Percentiles rank a stretch among this genome's conserved stretches.
Evolutionary conservation across 495 filamentous ascomycete genomes (phyloP).

Genomic region (Xylaria scruposa): DNA sequence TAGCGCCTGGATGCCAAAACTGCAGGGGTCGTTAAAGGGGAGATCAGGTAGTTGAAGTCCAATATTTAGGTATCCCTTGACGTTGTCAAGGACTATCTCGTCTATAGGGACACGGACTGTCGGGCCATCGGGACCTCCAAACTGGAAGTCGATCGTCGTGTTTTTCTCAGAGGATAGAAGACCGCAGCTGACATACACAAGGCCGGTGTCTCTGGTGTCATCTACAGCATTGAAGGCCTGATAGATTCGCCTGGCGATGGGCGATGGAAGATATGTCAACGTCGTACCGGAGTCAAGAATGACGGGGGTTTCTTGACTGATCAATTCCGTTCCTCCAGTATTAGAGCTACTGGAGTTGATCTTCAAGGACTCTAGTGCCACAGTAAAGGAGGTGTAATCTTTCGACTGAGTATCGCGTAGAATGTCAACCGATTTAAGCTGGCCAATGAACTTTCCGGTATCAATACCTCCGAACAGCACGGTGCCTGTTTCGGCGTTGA

Average conservation of each 20-base stretch:
- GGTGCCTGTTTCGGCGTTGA: conserved; percentile 69
- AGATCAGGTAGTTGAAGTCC: conserved; percentile 33
- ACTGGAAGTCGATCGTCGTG: conserved; percentile 68
- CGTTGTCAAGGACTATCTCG: conserved; percentile 75
- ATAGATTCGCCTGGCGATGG: conserved; percentile 64
- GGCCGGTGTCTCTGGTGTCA: conserved; percentile 51
- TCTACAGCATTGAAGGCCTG: conserved; percentile 59
- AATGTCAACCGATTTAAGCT: conserved; percentile 75
- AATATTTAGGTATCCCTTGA: conserved; percentile 35
- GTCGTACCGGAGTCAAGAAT: conserved; percentile 90
- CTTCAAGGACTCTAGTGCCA: conserved; percentile 43
- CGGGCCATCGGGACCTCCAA: conserved; percentile 53
- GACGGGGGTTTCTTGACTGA: conserved; percentile 53
- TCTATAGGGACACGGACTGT: conserved; percentile 71
- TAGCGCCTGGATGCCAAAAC: conserved; percentile 49
- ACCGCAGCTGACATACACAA: conserved; percentile 54
- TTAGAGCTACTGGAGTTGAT: conserved; percentile 41
- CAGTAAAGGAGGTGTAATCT: conserved; percentile 48
- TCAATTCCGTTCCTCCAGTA: conserved; percentile 38
- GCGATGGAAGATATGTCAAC: conserved; percentile 76
- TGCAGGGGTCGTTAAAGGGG: conserved; percentile 45
- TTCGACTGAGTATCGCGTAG: conserved; percentile 43
- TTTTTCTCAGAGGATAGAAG: conserved; percentile 63
- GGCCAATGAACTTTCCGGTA: conserved; percentile 79
- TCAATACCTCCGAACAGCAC: conserved; percentile 94